Evolutionary conservation across 2,329 filamentous ascomycete genomes (phyloP).

Genomic region (Monilinia fructicola): DNA sequence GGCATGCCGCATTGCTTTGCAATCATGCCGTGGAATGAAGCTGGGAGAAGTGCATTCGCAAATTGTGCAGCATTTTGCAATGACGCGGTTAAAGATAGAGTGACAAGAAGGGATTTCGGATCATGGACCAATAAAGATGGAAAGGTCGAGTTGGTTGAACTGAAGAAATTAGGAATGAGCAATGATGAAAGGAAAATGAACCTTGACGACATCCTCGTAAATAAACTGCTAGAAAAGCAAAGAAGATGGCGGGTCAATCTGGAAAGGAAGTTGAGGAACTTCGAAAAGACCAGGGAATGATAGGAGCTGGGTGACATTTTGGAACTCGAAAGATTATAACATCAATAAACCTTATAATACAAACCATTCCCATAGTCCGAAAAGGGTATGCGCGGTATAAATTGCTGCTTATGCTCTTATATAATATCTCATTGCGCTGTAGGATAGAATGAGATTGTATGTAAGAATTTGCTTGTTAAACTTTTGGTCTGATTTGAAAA

Average conservation of each 20-base stretch:
- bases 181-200: constrained; percentile 13
- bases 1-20: constrained; percentile 79
- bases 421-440: no score
- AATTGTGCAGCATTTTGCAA: constrained; percentile 18
- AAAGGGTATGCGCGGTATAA: background rate
- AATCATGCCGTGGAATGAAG: constrained; percentile 43
- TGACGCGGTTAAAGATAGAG: background rate
- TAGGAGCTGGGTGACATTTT: no score
- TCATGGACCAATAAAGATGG: constrained; percentile 17
- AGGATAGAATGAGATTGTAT: no score
- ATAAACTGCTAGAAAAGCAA: constrained; percentile 6
- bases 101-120: background rate
- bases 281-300: background rate
- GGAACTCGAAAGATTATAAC: no score
- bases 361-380: no score
- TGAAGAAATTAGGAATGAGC: constrained; percentile 13
- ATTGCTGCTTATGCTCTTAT: background rate
- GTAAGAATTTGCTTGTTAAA: background rate
- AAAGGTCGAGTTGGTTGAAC: background rate
- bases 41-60: constrained; percentile 16
- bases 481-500: background rate
- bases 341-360: no score
- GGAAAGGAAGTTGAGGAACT: constrained; percentile 12
- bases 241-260: constrained; percentile 13
- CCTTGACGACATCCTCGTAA: constrained; percentile 13